Evolutionary conservation across 2,329 filamentous ascomycete species (phyloP), one percentile per base, ranked within the genome.

Genomic region (Pseudopyrenochaeta lycopersici): DNA sequence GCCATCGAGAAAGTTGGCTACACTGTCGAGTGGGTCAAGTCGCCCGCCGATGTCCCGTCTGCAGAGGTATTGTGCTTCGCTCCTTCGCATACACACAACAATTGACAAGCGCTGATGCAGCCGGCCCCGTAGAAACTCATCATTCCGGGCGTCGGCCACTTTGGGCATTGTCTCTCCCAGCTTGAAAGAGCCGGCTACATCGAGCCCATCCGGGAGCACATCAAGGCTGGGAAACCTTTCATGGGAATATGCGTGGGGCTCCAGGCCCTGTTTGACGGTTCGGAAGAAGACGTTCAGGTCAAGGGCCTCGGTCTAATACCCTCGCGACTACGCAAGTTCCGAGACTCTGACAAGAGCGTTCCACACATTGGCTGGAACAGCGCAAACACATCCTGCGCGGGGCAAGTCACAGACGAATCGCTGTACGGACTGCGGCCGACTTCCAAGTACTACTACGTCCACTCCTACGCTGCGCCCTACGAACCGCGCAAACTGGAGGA

Each of bases 331-430:
- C 82, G 86, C 71, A 88, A 88, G 56, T 99, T 99, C 78, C 81
- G 91, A 72, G 87, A 91, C 73, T 75, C 77, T 29, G 80, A 85
- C 67, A 98, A 98, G 79, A 88, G 92, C 32, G 96, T 99, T n/a
- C 95, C 95, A 33, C 96, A 99, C 78, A 99, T 99, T 75, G 95
- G 95, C 49, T 99, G 95, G 95, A 99, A 99, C 78, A 92, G 88
- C 64, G 95, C 96, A 39, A 88, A 88, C 66, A 87, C 88, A 1
- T 73, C 77, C 58, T 66, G 76, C 56, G 62, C 78, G 67, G 55
- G 79, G 75, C 55, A 73, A 49, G 57, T 71, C 64, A 56, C 68
- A 2, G 71, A 78, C 15, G 78, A 85, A 58, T 85, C 82, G 63
- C 84, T 98, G 52, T 97, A 94, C 75, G 92, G 90, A 52, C 79